These are phyloP conservation scores for Huiozyma naganishii DNA, from an alignment of 805 yeast species.

Conservation along the genomic window DNA sequence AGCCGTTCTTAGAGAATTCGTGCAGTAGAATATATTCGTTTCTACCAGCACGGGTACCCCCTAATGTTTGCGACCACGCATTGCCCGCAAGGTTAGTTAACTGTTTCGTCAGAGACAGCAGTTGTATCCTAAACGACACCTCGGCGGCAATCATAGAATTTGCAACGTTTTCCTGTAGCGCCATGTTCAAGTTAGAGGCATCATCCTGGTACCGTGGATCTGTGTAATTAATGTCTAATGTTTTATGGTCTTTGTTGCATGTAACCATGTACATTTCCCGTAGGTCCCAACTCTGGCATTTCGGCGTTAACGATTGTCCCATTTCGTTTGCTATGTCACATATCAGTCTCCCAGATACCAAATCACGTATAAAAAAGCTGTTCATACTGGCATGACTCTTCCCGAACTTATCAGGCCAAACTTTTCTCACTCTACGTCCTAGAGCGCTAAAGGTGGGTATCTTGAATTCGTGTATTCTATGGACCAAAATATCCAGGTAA, in stretches of 20 bases:
- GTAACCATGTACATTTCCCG: slow-evolving; percentile 82
- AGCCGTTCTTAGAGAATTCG: slow-evolving; percentile 73
- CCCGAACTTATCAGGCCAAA: slow-evolving; percentile 70
- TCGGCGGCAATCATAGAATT: slow-evolving; percentile 66
- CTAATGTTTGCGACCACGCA: slow-evolving; percentile 90
- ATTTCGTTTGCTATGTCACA: slow-evolving; percentile 91
- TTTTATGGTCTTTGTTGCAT: slow-evolving; percentile 48
- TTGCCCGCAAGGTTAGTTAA: slow-evolving; percentile 91
- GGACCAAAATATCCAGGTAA: slow-evolving; percentile 68
- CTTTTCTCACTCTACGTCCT: slow-evolving; percentile 70
- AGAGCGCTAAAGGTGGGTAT: slow-evolving; percentile 70
- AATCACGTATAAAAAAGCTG: slow-evolving; percentile 50
- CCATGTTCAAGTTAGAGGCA: slow-evolving; percentile 54
- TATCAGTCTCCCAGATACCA: slow-evolving; percentile 73
- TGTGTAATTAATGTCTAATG: slow-evolving; percentile 65
- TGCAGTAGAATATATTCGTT: slow-evolving; percentile 88
- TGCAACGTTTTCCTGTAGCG: slow-evolving; percentile 54
- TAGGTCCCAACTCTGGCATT: slow-evolving; percentile 91
- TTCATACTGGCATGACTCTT: slow-evolving; percentile 40
- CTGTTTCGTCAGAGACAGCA: slow-evolving; percentile 80
- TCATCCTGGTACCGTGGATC: slow-evolving; percentile 57
- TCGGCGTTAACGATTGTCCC: slow-evolving; percentile 84
- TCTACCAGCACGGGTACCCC: slow-evolving; percentile 93
- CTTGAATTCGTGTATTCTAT: slow-evolving; percentile 64
- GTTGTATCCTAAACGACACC: slow-evolving; percentile 72